Percentiles rank a stretch among this genome's conserved stretches.
Conservation (phyloP, 306 rosid genomes). For the Dalbergia cochinchinensis region DNA sequence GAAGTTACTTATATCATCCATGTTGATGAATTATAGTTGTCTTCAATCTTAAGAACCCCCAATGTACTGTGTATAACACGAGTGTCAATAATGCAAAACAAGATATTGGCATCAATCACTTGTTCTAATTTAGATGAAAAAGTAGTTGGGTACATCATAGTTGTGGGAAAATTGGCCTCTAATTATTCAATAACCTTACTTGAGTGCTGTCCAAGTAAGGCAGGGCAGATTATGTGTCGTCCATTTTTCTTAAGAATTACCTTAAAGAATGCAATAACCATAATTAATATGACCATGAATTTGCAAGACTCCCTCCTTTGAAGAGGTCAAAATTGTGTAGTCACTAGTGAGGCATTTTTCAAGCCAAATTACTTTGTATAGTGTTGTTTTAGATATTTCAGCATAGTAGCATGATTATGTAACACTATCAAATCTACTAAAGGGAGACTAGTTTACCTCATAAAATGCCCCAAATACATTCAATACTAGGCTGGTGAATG, state of each 20-base stretch:
- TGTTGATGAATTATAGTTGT: constrained; percentile 75
- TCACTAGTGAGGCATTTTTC: background rate
- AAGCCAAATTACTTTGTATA: constrained; percentile 19
- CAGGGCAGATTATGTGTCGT: constrained; percentile 63
- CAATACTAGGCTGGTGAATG: constrained; percentile 78
- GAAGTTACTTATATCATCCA: constrained; percentile 82
- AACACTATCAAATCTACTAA: background rate
- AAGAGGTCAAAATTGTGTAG: background rate
- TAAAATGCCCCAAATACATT: constrained; percentile 71
- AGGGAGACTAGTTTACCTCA: constrained; percentile 58
- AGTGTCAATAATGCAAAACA: constrained; percentile 31
- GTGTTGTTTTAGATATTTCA: background rate
- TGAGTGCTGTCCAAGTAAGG: constrained; percentile 63
- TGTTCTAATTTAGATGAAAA: background rate
- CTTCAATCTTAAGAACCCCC: constrained; percentile 69
- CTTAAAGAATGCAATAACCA: constrained; percentile 43
- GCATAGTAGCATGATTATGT: background rate
- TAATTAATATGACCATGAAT: constrained; percentile 21
- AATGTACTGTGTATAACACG: constrained; percentile 58
- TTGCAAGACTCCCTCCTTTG: constrained; percentile 15
- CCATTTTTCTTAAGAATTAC: constrained; percentile 70
- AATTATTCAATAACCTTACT: constrained; percentile 60
- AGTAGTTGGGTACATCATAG: background rate
- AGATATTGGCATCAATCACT: constrained; percentile 16
- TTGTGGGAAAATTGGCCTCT: constrained; percentile 56